Evolutionary conservation across 305 asterid species (phyloP), one percentile per base, ranked within the genome.

Genomic region (Ajuga reptans): DNA sequence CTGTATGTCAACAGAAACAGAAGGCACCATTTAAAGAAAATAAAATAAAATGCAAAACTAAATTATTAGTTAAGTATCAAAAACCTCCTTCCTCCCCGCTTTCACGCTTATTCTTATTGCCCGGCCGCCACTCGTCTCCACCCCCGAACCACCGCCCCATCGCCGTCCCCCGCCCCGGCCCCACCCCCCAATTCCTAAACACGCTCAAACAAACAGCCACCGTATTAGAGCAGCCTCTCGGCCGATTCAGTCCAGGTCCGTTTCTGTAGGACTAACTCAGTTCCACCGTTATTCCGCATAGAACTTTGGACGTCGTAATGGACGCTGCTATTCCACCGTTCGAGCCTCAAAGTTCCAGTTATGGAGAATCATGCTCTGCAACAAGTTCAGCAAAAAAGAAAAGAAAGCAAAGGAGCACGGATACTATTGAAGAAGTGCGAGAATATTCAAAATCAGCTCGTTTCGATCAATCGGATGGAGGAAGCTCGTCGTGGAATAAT

Each of bases 401-500:
- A 56, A 80, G 95, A 66, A 87, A 87, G 84, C 81, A 69, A 29
- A 78, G 59, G 37, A 75, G 55, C 64, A 9, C 51, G 16, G 79
- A 73, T 45, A n/a, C 16, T 55, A 4, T n/a, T 49, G 79, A 77
- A 65, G 75, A 75, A 66, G 74, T 29, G 24, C 79, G 54, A 34
- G 62, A 71, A 11, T 61, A 76, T 54, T 69, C 80, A 14, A 89
- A 87, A 78, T 52, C 57, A 51, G 68, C 79, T 62, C 85, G 84
- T 36, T 41, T 61, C 27, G 78, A 70, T 41, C 55, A 72, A 24
- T 57, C 77, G 69, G 50, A 18, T 46, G 54, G 53, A 6, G 81
- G 69, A 63, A 68, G 46, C 61, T 78, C 80, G 4, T 82, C 92
- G 14, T 89, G 98, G 98, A 79, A 73, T 72, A 87, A 88, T 75